Evolutionary conservation across 169 alveolate genomes (phyloP).

Genomic region (Cryptosporidium meleagridis): DNA sequence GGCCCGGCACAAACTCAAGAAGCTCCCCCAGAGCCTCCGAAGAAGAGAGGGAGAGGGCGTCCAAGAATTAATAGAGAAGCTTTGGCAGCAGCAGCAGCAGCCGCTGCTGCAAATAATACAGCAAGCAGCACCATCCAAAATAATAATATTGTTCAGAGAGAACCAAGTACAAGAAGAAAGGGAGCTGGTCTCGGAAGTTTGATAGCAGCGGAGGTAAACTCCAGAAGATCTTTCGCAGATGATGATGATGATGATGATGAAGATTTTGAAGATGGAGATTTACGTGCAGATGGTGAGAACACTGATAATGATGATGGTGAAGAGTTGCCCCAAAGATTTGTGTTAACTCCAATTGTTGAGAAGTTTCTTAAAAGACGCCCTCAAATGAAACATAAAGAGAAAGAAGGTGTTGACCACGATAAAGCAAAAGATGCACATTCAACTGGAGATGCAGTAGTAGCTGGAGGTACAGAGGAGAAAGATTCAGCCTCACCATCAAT

Average conservation of each 20-base stretch:
- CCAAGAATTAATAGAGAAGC: slow-evolving; percentile 74
- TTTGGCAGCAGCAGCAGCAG: slow-evolving; percentile 45
- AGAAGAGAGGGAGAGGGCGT: slow-evolving; percentile 66
- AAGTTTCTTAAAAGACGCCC: slow-evolving; percentile 72
- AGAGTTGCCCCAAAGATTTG: slow-evolving; percentile 52
- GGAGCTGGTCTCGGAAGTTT: slow-evolving; percentile 66
- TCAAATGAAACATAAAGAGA: slow-evolving; percentile 51
- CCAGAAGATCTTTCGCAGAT: slow-evolving; percentile 19
- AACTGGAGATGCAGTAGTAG: neutral
- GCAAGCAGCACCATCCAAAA: neutral
- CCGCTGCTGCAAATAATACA: slow-evolving; percentile 8
- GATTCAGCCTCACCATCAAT: neutral
- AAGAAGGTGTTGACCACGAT: neutral
- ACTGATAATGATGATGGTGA: slow-evolving; percentile 43
- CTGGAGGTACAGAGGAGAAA: neutral
- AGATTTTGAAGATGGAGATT: slow-evolving; percentile 3
- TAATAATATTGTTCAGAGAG: slow-evolving; percentile 19
- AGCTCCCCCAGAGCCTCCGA: slow-evolving; percentile 48
- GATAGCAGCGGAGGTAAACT: slow-evolving; percentile 67
- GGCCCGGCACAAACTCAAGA: neutral
- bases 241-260: slow-evolving; percentile 58
- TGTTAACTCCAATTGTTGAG: slow-evolving; percentile 62
- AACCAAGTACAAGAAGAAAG: slow-evolving; percentile 59
- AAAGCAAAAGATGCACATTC: neutral
- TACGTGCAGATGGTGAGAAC: slow-evolving; percentile 42